Conservation (phyloP, 768 basidiomycete genomes). For the Suillus variegatus region DNA sequence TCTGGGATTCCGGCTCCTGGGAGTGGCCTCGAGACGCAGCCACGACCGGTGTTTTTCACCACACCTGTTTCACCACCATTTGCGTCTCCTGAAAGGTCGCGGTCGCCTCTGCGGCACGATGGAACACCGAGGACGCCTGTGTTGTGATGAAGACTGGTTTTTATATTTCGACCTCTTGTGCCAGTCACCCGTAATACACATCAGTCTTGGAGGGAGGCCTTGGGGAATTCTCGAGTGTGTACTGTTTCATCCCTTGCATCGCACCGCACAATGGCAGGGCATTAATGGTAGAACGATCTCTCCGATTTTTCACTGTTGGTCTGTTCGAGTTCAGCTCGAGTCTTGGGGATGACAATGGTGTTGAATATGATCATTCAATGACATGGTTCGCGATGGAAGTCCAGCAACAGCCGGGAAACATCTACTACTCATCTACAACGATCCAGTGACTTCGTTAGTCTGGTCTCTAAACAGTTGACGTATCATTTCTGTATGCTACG, state of each 20-base stretch:
- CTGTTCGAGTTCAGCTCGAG: not conserved
- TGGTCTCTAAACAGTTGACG: not conserved
- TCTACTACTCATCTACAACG: not conserved
- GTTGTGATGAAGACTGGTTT: not conserved
- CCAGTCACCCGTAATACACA: not conserved
- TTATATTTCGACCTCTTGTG: not conserved
- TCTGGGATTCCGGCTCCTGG: slow-evolving; percentile 33
- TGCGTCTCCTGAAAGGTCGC: slow-evolving; percentile 2
- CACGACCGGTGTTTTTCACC: slow-evolving; percentile 6
- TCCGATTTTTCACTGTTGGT: not conserved
- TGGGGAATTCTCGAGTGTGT: not conserved
- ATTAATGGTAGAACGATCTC: not conserved
- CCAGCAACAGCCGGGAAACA: not conserved
- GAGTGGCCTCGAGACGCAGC: not conserved
- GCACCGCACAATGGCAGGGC: not conserved
- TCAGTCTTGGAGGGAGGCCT: not conserved
- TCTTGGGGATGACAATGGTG: not conserved
- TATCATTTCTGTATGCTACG: not conserved
- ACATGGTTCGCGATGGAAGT: not conserved
- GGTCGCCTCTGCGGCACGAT: slow-evolving; percentile 1
- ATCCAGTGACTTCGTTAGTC: not conserved
- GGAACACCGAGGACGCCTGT: slow-evolving; percentile 1
- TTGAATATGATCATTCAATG: not conserved
- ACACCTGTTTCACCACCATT: slow-evolving; percentile 1
- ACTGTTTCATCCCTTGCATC: not conserved